Conservation (phyloP, 306 rosid genomes). For the Lathyrus oleraceus region DNA sequence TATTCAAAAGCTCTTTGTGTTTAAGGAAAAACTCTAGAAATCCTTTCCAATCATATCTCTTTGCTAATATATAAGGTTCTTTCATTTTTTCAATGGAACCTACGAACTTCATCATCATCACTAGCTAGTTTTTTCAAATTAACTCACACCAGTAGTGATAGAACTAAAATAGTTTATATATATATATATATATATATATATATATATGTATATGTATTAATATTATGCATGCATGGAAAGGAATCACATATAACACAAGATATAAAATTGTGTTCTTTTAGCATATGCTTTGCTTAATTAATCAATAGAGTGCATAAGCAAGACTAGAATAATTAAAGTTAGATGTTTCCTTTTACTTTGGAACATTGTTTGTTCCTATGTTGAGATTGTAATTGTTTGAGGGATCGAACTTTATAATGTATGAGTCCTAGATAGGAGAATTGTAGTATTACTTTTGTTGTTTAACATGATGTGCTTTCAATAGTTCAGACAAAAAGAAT, state of each 20-base stretch:
- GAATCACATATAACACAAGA: background rate
- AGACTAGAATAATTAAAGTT: slow-evolving; percentile 22
- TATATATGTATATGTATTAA: background rate
- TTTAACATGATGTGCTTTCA: too few species aligned
- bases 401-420: background rate
- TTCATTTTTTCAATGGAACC: slow-evolving; percentile 26
- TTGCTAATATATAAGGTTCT: slow-evolving; percentile 34
- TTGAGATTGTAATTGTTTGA: background rate
- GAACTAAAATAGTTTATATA: background rate
- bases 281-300: slow-evolving; percentile 41
- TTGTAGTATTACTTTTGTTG: too few species aligned
- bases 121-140: background rate
- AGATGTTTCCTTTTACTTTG: slow-evolving; percentile 18
- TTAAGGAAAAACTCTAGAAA: background rate
- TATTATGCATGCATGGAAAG: background rate
- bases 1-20: background rate
- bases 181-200: too few species aligned
- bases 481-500: too few species aligned
- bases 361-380: slow-evolving; percentile 12
- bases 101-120: background rate
- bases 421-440: background rate
- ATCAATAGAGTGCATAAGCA: slow-evolving; percentile 6
- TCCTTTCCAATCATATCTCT: slow-evolving; percentile 33
- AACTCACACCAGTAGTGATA: background rate
- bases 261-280: background rate